Evolutionary conservation across 1,284 basidiomycete species (phyloP).

Genomic region (Apiotrichum gamsii): DNA sequence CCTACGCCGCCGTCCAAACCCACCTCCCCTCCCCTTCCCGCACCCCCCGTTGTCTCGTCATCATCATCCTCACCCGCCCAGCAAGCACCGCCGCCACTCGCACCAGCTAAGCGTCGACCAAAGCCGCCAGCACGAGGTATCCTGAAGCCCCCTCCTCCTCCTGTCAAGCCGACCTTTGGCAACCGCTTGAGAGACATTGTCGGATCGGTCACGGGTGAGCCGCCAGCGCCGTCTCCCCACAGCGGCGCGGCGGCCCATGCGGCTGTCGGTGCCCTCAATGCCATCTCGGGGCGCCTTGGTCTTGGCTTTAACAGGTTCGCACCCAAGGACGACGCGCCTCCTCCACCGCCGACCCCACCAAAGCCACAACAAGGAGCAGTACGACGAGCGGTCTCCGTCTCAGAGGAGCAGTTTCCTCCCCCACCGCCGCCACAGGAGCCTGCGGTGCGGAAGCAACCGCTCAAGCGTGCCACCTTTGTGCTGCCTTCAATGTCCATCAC

Average conservation of each 20-base stretch:
- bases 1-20: background rate
- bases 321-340: conserved; percentile 1
- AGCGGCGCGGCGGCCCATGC: conserved; percentile 11
- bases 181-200: conserved; percentile 43
- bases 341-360: background rate
- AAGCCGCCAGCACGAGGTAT: conserved; percentile 45
- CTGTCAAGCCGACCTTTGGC: conserved; percentile 41
- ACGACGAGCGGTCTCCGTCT: too few species aligned
- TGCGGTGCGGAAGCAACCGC: conserved; percentile 48
- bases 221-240: conserved; percentile 9
- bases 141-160: conserved; percentile 46
- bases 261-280: conserved; percentile 29
- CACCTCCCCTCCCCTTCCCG: too few species aligned
- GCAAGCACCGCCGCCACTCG: too few species aligned
- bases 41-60: too few species aligned
- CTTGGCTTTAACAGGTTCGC: conserved; percentile 29
- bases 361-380: background rate
- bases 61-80: conserved; percentile 1
- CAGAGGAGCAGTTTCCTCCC: too few species aligned
- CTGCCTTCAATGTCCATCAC: conserved; percentile 71
- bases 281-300: conserved; percentile 27
- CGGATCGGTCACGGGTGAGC: conserved; percentile 30
- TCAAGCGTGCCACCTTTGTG: conserved; percentile 79
- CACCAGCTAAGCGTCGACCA: conserved; percentile 32
- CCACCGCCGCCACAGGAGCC: conserved; percentile 15